Evolutionary conservation across 2,329 filamentous ascomycete species (phyloP).

Genomic region (Pseudogymnoascus sp.): DNA sequence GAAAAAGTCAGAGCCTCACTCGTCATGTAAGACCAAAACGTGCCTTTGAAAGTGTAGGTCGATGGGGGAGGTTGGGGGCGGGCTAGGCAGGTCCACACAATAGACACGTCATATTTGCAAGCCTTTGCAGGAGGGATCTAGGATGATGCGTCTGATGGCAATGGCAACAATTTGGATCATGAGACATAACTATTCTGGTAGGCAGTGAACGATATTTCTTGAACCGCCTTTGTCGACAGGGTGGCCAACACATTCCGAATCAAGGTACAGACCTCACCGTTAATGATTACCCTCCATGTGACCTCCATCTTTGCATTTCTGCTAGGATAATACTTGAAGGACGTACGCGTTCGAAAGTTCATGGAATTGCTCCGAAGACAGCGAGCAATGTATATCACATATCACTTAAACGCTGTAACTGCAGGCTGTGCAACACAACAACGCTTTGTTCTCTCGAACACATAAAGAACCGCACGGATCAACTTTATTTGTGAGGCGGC

Average conservation of each 20-base stretch:
- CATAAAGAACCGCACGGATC: background rate
- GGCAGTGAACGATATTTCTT: background rate
- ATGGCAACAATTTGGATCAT: background rate
- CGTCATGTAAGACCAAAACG: background rate
- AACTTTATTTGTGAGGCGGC: constrained; percentile 1
- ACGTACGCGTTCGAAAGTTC: background rate
- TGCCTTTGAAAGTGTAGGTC: background rate
- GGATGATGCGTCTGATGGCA: background rate
- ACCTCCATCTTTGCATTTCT: background rate
- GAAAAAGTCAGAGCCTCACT: background rate
- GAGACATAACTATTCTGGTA: background rate
- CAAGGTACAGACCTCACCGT: background rate
- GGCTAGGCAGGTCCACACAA: background rate
- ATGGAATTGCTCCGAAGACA: background rate
- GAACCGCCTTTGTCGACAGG: background rate
- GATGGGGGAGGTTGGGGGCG: background rate
- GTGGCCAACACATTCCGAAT: background rate
- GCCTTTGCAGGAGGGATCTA: background rate
- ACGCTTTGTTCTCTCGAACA: constrained; percentile 1
- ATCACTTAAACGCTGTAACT: background rate
- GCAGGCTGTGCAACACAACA: background rate
- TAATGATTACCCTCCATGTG: background rate
- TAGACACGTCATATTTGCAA: constrained; percentile 1
- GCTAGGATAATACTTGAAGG: background rate
- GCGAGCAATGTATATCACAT: background rate